Conservation (phyloP, 1,284 basidiomycete species). For the Moesziomyces sp. region DNA sequence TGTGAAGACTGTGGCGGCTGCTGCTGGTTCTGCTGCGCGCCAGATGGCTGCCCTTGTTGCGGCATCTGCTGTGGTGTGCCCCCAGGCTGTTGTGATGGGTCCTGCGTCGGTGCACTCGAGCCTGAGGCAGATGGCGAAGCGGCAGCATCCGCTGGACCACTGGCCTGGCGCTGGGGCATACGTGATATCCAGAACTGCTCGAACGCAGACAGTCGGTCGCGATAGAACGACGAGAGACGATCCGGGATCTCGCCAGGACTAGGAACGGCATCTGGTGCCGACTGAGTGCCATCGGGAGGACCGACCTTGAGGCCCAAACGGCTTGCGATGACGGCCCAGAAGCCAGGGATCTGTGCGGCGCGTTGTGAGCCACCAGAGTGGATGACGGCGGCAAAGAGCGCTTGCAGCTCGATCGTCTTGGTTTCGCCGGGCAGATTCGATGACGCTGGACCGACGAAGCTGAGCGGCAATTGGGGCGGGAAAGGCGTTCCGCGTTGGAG, state of each 20-base stretch:
- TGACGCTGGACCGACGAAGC: slow-evolving; percentile 57
- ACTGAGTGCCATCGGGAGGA: slow-evolving; percentile 37
- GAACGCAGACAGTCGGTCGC: slow-evolving; percentile 54
- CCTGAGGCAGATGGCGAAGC: slow-evolving; percentile 29
- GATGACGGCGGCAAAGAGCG: slow-evolving; percentile 56
- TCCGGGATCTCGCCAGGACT: slow-evolving; percentile 56
- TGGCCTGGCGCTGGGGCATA: slow-evolving; percentile 47
- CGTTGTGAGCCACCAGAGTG: slow-evolving; percentile 56
- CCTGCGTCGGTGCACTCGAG: slow-evolving; percentile 6
- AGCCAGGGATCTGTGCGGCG: slow-evolving; percentile 46
- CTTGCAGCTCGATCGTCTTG: slow-evolving; percentile 57
- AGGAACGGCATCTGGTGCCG: slow-evolving; percentile 46
- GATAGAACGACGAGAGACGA: slow-evolving; percentile 58
- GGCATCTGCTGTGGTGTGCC: slow-evolving; percentile 12
- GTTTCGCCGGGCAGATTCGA: slow-evolving; percentile 49
- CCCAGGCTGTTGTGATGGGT: slow-evolving; percentile 13
- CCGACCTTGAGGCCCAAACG: slow-evolving; percentile 58
- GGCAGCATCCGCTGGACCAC: slow-evolving; percentile 32
- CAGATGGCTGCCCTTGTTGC: slow-evolving; percentile 5
- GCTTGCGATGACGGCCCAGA: slow-evolving; percentile 60
- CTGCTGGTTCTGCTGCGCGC: slow-evolving; percentile 5
- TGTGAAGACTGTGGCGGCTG: slow-evolving; percentile 17
- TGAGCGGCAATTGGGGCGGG: slow-evolving; percentile 42
- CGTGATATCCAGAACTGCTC: slow-evolving; percentile 62
- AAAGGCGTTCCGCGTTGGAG: slow-evolving; percentile 53